Base-by-base conservation (phyloP, 768 basidiomycete genomes). In the Hemileccinum impolitum region DNA sequence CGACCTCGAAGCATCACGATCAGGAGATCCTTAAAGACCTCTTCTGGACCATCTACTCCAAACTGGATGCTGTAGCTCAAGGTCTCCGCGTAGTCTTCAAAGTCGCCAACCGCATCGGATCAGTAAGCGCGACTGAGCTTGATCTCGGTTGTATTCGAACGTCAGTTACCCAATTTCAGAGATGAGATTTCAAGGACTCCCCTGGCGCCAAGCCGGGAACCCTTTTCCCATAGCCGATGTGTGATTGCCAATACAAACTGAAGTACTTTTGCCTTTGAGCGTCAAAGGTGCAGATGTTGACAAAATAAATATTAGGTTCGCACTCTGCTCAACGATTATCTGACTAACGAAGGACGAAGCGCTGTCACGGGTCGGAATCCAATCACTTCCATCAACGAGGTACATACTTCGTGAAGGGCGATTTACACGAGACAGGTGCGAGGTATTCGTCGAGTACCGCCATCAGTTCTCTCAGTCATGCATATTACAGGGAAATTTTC, bases 21-120 rank as follows among this genome's bases (percentile, higher is more conserved):
- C 89, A 91, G 51, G 93, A 95, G 61, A 87, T 88, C 13, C 66
- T 99, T 46, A 78, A 75, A 51, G 96, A 98, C 66, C 75, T 99
- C 31, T 98, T 98, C 67, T 98, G 95, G 95, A 96, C 95, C 2
- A 63, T 95, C 14, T 99, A 92, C 65, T 96, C 93, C 14, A 98
- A 99, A 67, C 62, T 99, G 40, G 87, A 94, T 61, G 96, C 96
- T 26, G 89, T 98, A 17, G 78, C 87, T 13, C 94, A 99, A 65
- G 91, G 94, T 10, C 73, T 96, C 53, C 75, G 94, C 45, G 85
- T 96, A 4, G 79, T 94, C 4, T 93, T 85, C 53, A 96, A 99
- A 65, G 87, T 98, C 6, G 79, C 90, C 1, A 87, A 86, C 57
- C 81, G 94, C 47, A 94, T 99, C 45, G 90, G 90, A 56, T 87